These are phyloP conservation scores for Cladophialophora chaetospira DNA, from an alignment of 2,329 filamentous ascomycete genomes.

Conservation along the genomic window DNA sequence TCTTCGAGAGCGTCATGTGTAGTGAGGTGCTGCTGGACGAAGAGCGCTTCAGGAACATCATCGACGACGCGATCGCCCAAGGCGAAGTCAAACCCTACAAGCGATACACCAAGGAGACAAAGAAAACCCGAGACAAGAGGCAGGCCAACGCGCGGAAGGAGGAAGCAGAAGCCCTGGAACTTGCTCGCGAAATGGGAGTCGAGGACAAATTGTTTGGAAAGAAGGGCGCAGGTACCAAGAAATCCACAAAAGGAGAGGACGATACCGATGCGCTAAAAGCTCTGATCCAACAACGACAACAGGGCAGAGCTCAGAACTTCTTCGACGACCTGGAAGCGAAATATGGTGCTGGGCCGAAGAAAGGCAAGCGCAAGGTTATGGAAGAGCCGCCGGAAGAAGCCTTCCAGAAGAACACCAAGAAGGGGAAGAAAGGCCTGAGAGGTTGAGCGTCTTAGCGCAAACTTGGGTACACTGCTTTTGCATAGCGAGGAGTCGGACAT, in stretches of 20 bases:
- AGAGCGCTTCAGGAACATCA: slow-evolving; percentile 75
- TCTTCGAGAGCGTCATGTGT: slow-evolving; percentile 86
- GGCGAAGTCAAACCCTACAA: slow-evolving; percentile 68
- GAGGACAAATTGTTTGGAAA: slow-evolving; percentile 68
- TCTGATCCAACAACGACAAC: slow-evolving; percentile 43
- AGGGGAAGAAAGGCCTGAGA: slow-evolving; percentile 25
- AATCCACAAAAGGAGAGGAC: slow-evolving; percentile 47
- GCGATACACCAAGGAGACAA: slow-evolving; percentile 73
- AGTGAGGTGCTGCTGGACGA: slow-evolving; percentile 84
- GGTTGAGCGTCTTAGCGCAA: slow-evolving; percentile 1
- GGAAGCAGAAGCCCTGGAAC: slow-evolving; percentile 70
- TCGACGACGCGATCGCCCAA: slow-evolving; percentile 74
- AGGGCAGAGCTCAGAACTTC: slow-evolving; percentile 60
- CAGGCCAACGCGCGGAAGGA: slow-evolving; percentile 66
- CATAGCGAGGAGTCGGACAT: slow-evolving; percentile 3
- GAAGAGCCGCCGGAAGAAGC: slow-evolving; percentile 66
- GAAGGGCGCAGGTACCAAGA: slow-evolving; percentile 51
- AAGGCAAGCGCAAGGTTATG: slow-evolving; percentile 50
- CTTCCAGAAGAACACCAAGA: slow-evolving; percentile 51
- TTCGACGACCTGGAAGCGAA: slow-evolving; percentile 76
- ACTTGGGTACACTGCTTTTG: not conserved
- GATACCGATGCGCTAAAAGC: slow-evolving; percentile 62
- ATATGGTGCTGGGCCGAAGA: slow-evolving; percentile 53
- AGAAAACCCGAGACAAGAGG: slow-evolving; percentile 62
- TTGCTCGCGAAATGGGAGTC: slow-evolving; percentile 73